phyloP scores from a whole-genome alignment of 2,329 filamentous ascomycete species.

The Niveomyces coronatus region DNA sequence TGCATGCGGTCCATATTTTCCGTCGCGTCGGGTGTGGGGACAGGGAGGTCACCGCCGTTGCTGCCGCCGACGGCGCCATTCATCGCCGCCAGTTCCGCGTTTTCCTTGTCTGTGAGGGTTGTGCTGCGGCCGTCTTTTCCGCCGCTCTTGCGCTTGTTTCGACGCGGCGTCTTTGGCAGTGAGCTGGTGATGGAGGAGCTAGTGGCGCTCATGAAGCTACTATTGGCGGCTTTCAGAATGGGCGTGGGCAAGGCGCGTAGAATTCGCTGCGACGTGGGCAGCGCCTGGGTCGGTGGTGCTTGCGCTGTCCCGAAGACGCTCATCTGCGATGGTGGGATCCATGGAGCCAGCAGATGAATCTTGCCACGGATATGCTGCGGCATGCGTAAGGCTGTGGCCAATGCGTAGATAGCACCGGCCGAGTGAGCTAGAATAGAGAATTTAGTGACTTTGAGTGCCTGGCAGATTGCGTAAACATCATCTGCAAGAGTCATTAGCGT shows the following conservation, averaged over 20 bases:
- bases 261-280: constrained; percentile 86
- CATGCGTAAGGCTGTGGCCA: constrained; percentile 90
- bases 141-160: constrained; percentile 48
- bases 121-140: constrained; percentile 27
- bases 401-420: constrained; percentile 92
- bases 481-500: constrained; percentile 32
- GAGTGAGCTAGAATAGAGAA: constrained; percentile 96
- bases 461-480: constrained; percentile 90
- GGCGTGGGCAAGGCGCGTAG: constrained; percentile 82
- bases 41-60: constrained; percentile 14
- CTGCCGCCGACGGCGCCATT: constrained; percentile 13
- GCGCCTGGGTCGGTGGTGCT: constrained; percentile 69
- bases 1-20: constrained; percentile 42
- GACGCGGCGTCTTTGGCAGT: constrained; percentile 54
- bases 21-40: constrained; percentile 21
- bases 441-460: constrained; percentile 82
- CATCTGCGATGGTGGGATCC: constrained; percentile 94
- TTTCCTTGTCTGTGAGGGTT: constrained; percentile 41
- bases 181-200: constrained; percentile 76
- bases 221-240: constrained; percentile 87
- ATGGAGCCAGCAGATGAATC: constrained; percentile 88
- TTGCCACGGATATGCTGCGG: constrained; percentile 90
- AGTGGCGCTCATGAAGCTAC: constrained; percentile 86
- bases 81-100: constrained; percentile 20
- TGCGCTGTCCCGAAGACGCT: constrained; percentile 66